Base-by-base conservation (phyloP, 2,329 filamentous ascomycete genomes). In the Scopulariopsis brevicaulis region DNA sequence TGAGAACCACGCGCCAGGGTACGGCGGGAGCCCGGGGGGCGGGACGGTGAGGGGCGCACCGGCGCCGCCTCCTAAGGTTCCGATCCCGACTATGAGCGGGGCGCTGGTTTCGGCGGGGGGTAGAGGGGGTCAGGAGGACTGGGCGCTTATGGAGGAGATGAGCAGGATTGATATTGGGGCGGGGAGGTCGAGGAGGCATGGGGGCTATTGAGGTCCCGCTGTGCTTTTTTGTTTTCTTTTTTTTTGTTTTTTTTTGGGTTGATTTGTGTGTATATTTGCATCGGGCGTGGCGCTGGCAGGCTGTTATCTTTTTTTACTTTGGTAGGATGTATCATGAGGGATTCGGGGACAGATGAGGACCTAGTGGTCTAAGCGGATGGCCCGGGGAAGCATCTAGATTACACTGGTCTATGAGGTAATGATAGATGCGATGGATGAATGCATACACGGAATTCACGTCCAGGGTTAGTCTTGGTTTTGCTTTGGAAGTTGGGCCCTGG, bases 141-240 rank as follows among this genome's bases (percentile, higher is more conserved):
- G 77, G 69, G 82, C 85, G 22, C 71, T 92, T 56, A 80, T 87
- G 70, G 77, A 89, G 62, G 88, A 92, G 71, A 80, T 92, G 77
- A 83, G 79, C 64, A 75, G 76, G 54, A 86, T 87, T 61, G 83
- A 87, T 64, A 79, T 87, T 62, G 84, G 84, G n/a, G 74, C 74
- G 25, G 83, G 82, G 3, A 73, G 83, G 59, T 78, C 80, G 28
- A 73, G 80, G 64, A 73, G 81, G 52, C 76, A 79, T 56, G 72
- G 73, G 35, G 73, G 72, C 25, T 75, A 74, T 60, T 75, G 59
- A 70, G 51, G n/a, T 4, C 20, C 37, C 25, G 32, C 32, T 14
- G 34, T 55, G 14, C 46, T 20, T 43, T 28, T 48, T 32, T 48
- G 46, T 46, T 20, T 24, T 25, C 15, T 55, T 43, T 25, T 40